A percentile compares a stretch with the other conserved stretches of the same genome.
Conservation (phyloP, 352 stramenopile species). For the Globisporangium spiculum region DNA sequence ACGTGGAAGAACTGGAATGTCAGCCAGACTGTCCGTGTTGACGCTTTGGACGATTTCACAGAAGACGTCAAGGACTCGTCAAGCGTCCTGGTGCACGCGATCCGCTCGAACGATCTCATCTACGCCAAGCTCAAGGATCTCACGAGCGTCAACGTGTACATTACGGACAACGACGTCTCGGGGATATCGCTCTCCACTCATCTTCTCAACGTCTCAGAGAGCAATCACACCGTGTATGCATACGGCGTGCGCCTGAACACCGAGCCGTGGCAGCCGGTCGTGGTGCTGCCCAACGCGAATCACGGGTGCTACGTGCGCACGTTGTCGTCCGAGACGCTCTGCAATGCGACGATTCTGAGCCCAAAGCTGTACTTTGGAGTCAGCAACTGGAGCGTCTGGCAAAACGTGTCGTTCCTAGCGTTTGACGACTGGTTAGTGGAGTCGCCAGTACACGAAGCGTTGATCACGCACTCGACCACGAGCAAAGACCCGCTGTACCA, state of each 20-base stretch:
- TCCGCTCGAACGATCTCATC: slow-evolving; percentile 66
- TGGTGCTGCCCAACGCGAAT: slow-evolving; percentile 39
- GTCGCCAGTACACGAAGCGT: slow-evolving; percentile 35
- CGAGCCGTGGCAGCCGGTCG: slow-evolving; percentile 61
- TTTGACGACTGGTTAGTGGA: slow-evolving; percentile 69
- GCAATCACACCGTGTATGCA: slow-evolving; percentile 32
- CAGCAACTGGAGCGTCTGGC: slow-evolving; percentile 63
- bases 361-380: slow-evolving; percentile 48
- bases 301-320: slow-evolving; percentile 53
- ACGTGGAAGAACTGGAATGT: slow-evolving; percentile 74
- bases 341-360: slow-evolving; percentile 56
- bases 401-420: slow-evolving; percentile 50
- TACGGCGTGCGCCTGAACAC: slow-evolving; percentile 59
- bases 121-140: slow-evolving; percentile 49
- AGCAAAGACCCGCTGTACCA: slow-evolving; percentile 52
- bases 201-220: slow-evolving; percentile 36
- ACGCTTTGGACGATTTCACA: slow-evolving; percentile 59
- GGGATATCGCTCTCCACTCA: slow-evolving; percentile 49
- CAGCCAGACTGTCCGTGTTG: slow-evolving; percentile 43
- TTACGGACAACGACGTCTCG: slow-evolving; percentile 63
- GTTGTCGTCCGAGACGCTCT: slow-evolving; percentile 30
- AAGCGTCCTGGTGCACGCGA: slow-evolving; percentile 47
- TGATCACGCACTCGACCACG: slow-evolving; percentile 46
- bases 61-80: slow-evolving; percentile 44
- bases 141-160: slow-evolving; percentile 41